Base-by-base conservation (phyloP, 116 monocot species). In the Papilionanthe hybrid region DNA sequence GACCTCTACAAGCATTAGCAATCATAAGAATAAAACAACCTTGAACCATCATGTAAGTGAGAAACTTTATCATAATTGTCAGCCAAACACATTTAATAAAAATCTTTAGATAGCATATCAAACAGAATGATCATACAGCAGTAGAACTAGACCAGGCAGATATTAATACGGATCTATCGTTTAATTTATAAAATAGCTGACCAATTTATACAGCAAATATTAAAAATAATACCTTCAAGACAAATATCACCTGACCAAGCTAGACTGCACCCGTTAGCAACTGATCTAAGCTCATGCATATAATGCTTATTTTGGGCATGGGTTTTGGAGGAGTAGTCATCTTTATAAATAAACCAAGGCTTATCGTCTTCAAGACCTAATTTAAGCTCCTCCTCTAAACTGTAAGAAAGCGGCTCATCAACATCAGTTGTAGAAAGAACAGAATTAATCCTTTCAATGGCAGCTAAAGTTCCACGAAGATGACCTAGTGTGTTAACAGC, bases 401-500 rank as follows among this genome's bases (percentile, higher is more conserved):
- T 87, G 83, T 85, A 87, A 29, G 92, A 88, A 78, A 97, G 92
- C 60, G 94, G 91, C 60, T 91, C 88, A 55, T 97, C 96, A 78
- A 92, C 83, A 37, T 94, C 91, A 60, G 88, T 72, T 15, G 85
- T 78, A 43, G 88, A 84, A 72, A 97, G 55, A 83, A 94, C 83
- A 77, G 91, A 88, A 88, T 97, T 97, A 75, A 97, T 94, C 56
- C 96, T 80, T 73, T 92, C 94, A 50, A 91, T 85, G 79, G 96
- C 89, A 82, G 94, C 92, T 75, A 94, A 83, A 30, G 88, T 88
- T 43, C 90, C 87, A 58, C 96, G 94, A 57, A 97, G 89, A 88
- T 97, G 94, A 77, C 94, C 96, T 81, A 97, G 86, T 48, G 96
- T 97, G 86, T 91, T 97, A 11, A 97, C 94, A 82, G 86, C 92